Percentiles rank a stretch among this genome's conserved stretches.
These are phyloP conservation scores for Alternaria solani DNA, from an alignment of 2,329 filamentous ascomycete species.

Conservation along the genomic window DNA sequence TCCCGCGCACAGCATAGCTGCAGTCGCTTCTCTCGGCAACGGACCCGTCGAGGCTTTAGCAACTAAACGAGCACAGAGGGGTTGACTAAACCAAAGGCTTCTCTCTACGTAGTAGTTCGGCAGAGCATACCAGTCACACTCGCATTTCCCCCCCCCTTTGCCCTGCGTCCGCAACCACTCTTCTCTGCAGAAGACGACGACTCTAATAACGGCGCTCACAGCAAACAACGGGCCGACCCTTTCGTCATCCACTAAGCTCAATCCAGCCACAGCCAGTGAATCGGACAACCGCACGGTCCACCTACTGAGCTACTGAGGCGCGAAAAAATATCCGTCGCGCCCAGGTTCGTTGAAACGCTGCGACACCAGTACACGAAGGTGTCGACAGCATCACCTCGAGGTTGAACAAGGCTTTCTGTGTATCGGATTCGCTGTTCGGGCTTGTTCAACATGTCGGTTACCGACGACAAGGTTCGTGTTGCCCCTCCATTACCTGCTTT, in stretches of 20 bases:
- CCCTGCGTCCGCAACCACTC: slow-evolving; percentile 12
- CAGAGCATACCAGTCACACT: slow-evolving; percentile 13
- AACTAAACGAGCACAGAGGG: slow-evolving; percentile 31
- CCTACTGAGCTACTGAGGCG: slow-evolving; percentile 12
- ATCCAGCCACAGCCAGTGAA: slow-evolving; percentile 36
- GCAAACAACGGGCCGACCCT: slow-evolving; percentile 44
- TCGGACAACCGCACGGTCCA: slow-evolving; percentile 25
- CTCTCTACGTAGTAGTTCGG: slow-evolving; percentile 13
- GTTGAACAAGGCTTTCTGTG: slow-evolving; percentile 18
- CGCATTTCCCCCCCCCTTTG: slow-evolving; percentile 5
- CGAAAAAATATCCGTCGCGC: slow-evolving; percentile 34
- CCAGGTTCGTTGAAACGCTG: slow-evolving; percentile 21
- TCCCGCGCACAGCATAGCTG: slow-evolving; percentile 35
- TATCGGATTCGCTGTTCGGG: slow-evolving; percentile 18
- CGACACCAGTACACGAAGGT: slow-evolving; percentile 31
- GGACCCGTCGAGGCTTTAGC: slow-evolving; percentile 30
- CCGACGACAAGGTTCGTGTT: slow-evolving; percentile 50
- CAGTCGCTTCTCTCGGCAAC: slow-evolving; percentile 36
- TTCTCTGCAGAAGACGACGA: slow-evolving; percentile 8
- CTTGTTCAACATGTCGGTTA: slow-evolving; percentile 44
- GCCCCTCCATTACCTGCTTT: slow-evolving; percentile 37
- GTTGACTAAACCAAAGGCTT: slow-evolving; percentile 28
- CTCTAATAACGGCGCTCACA: slow-evolving; percentile 26
- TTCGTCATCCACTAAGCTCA: slow-evolving; percentile 43
- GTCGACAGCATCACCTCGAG: slow-evolving; percentile 30